Evolutionary conservation across 768 basidiomycete species (phyloP).

Genomic region (Psilocybe cyanescens): DNA sequence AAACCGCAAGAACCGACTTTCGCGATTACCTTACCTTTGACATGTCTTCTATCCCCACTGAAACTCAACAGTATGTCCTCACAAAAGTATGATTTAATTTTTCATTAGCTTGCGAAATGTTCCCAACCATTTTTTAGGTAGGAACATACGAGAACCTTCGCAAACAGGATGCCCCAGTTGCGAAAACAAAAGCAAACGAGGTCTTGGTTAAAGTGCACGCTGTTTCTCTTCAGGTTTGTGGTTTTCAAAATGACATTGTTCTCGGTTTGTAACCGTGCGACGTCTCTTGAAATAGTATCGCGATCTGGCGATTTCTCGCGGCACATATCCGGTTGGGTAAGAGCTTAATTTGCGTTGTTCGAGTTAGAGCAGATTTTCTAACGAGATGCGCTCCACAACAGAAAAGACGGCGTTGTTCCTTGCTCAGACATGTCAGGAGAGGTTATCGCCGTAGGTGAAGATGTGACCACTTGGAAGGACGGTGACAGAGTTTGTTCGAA

Average conservation of each 20-base stretch:
- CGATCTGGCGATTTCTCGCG: constrained; percentile 47
- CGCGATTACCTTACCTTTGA: not conserved
- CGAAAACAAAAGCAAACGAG: constrained; percentile 43
- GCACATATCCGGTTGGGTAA: constrained; percentile 39
- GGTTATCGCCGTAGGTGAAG: constrained; percentile 48
- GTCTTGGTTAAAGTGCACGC: constrained; percentile 61
- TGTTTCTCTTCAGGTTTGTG: constrained; percentile 53
- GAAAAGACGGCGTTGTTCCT: constrained; percentile 33
- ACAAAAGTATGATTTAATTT: constrained; percentile 12
- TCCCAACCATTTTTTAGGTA: constrained; percentile 12
- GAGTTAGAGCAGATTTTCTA: not conserved
- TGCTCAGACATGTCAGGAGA: constrained; percentile 63
- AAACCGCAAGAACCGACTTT: not conserved
- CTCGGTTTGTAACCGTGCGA: not conserved
- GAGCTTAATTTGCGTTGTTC: not conserved
- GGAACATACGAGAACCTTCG: constrained; percentile 26
- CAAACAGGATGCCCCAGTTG: constrained; percentile 29
- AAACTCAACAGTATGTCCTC: constrained; percentile 23
- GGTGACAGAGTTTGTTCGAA: constrained; percentile 65
- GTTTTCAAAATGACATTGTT: not conserved
- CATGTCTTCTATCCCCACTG: constrained; percentile 13
- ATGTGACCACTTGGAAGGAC: constrained; percentile 49
- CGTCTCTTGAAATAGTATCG: constrained; percentile 41
- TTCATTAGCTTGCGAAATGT: not conserved
- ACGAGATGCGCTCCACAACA: not conserved